Evolutionary conservation across 2,329 filamentous ascomycete genomes (phyloP).

Genomic region (Colletotrichum liriopes): DNA sequence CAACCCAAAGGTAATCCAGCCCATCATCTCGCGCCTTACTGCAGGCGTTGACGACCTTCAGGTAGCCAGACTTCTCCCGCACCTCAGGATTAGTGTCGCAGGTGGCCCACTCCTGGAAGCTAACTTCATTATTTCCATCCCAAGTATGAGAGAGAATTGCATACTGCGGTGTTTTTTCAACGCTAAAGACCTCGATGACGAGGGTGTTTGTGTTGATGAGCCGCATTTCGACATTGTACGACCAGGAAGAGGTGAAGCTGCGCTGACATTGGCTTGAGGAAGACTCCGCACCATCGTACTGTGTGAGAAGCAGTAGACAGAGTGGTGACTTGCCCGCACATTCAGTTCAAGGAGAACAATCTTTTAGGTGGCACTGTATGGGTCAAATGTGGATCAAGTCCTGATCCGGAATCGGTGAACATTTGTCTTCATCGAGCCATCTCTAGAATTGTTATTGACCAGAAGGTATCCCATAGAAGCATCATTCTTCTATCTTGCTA

Average conservation of each 20-base stretch:
- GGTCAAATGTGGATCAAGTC: neutral
- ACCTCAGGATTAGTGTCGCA: slow-evolving; percentile 4
- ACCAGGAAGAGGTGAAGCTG: neutral
- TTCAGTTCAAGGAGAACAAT: neutral
- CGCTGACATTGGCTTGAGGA: neutral
- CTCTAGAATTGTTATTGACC: too few relatives aligned
- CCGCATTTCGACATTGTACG: slow-evolving; percentile 45
- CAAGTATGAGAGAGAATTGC: slow-evolving; percentile 57
- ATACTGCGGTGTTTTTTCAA: slow-evolving; percentile 45
- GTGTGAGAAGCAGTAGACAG: neutral
- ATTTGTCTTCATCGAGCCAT: neutral
- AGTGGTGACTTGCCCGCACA: too few relatives aligned
- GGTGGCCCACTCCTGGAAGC: slow-evolving; percentile 46
- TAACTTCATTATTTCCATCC: slow-evolving; percentile 49
- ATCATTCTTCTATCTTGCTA: neutral
- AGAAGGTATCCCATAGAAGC: neutral
- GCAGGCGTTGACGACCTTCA: slow-evolving; percentile 32
- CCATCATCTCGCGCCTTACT: slow-evolving; percentile 21
- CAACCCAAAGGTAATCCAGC: slow-evolving; percentile 49
- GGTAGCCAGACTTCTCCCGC: slow-evolving; percentile 26
- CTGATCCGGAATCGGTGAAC: neutral
- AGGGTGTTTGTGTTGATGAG: slow-evolving; percentile 47
- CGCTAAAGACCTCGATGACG: slow-evolving; percentile 46
- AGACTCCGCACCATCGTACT: neutral
- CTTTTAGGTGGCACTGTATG: neutral